These are phyloP conservation scores for Taxillus chinensis DNA, from an alignment of 164 flowering plant species.

Conservation along the genomic window DNA sequence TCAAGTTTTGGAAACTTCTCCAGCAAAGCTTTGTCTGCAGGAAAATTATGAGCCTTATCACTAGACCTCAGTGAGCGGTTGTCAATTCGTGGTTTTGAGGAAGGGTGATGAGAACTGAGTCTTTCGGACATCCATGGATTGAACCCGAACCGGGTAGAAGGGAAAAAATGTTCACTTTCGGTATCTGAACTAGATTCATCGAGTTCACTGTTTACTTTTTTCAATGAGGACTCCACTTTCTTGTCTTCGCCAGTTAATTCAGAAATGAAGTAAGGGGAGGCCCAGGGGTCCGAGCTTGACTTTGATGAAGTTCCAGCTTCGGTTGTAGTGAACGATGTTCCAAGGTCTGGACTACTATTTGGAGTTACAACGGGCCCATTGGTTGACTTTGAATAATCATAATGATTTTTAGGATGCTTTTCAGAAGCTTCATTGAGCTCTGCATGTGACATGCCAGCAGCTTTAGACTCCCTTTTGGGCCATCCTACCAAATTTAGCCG, in stretches of 20 bases:
- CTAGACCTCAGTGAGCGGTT: slow-evolving; percentile 16
- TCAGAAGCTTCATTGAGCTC: slow-evolving; percentile 16
- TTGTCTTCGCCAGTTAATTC: slow-evolving; percentile 18
- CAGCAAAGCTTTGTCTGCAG: not conserved
- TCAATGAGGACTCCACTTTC: slow-evolving; percentile 24
- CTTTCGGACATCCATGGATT: slow-evolving; percentile 50
- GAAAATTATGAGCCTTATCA: slow-evolving; percentile 11
- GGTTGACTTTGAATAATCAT: not conserved
- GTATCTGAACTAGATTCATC: slow-evolving; percentile 36
- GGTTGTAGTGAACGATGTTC: too few species aligned
- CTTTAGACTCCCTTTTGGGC: slow-evolving; percentile 37
- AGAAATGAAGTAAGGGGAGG: too few species aligned
- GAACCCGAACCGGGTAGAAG: slow-evolving; percentile 37
- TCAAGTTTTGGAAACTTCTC: slow-evolving; percentile 28
- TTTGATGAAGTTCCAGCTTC: too few species aligned
- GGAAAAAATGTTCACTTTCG: slow-evolving; percentile 30
- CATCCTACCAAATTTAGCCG: slow-evolving; percentile 56
- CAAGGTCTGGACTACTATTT: too few species aligned
- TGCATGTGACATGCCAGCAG: slow-evolving; percentile 39
- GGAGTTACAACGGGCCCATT: too few species aligned
- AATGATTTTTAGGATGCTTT: slow-evolving; percentile 34
- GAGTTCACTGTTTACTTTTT: slow-evolving; percentile 18
- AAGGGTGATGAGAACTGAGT: slow-evolving; percentile 16
- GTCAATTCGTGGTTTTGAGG: slow-evolving; percentile 12
- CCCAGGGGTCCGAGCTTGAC: too few species aligned